phyloP scores from a whole-genome alignment of 345 rosid species.

The Schrenkiella parvula region DNA sequence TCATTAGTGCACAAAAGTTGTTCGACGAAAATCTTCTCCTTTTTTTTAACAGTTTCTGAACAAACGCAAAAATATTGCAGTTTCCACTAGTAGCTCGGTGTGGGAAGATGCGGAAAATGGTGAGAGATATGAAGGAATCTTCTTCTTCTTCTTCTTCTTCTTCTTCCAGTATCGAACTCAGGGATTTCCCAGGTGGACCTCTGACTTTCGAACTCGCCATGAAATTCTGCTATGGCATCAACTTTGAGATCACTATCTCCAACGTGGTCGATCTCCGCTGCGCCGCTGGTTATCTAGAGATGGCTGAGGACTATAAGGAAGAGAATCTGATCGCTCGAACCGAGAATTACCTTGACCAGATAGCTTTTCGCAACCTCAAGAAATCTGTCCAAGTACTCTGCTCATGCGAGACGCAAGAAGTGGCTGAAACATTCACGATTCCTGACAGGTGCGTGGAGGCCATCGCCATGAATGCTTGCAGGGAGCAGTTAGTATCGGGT shows the following conservation, averaged over 20 bases:
- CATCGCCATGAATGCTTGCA: conserved; percentile 65
- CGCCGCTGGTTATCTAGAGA: conserved; percentile 72
- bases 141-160: no score
- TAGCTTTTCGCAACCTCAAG: conserved; percentile 56
- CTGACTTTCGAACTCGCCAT: conserved; percentile 74
- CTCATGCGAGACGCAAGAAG: conserved; percentile 45
- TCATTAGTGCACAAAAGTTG: not conserved
- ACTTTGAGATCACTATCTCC: conserved; percentile 69
- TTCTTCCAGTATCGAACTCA: conserved; percentile 51
- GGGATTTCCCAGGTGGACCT: conserved; percentile 68
- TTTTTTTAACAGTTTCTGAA: not conserved
- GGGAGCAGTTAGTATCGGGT: conserved; percentile 69
- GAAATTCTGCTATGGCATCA: conserved; percentile 88
- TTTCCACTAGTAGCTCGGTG: conserved; percentile 84
- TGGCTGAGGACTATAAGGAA: conserved; percentile 76
- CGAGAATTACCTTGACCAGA: conserved; percentile 52
- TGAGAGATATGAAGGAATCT: conserved; percentile 54
- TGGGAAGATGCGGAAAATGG: conserved; percentile 72
- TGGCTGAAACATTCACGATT: conserved; percentile 53
- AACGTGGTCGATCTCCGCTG: conserved; percentile 68
- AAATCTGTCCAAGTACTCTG: conserved; percentile 63
- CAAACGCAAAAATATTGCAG: conserved; percentile 29
- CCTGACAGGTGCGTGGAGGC: conserved; percentile 64
- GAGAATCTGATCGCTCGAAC: conserved; percentile 61
- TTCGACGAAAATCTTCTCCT: not conserved